These are phyloP conservation scores for Protoeuglena noctilucae DNA, from an alignment of 139 green algal genomes.

Conservation along the genomic window DNA sequence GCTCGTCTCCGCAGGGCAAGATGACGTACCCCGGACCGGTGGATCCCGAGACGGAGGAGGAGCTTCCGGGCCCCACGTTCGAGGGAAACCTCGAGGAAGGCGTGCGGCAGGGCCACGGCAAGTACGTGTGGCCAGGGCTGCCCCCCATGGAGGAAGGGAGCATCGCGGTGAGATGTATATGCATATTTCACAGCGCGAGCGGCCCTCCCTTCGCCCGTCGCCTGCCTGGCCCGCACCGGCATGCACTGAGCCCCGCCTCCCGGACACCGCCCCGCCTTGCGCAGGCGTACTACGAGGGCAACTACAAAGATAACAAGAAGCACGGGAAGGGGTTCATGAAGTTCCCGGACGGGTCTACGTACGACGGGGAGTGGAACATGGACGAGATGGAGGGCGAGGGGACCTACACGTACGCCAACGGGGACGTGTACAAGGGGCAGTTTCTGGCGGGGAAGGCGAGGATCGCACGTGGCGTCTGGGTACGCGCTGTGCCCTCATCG, in stretches of 20 bases:
- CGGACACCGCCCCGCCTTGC: no score
- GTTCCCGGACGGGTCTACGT: not conserved
- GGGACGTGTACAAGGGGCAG: not conserved
- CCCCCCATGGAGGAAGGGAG: no score
- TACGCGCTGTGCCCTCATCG: no score
- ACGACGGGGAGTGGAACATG: not conserved
- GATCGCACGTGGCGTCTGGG: no score
- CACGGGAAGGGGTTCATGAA: not conserved
- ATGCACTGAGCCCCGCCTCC: no score
- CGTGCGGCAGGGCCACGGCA: not conserved
- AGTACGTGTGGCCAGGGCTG: not conserved
- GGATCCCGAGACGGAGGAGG: not conserved
- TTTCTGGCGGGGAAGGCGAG: not conserved
- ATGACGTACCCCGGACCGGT: not conserved
- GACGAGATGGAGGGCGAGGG: not conserved
- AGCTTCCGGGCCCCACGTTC: not conserved
- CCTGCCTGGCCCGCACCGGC: no score
- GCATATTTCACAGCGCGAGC: no score
- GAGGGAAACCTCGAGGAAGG: not conserved
- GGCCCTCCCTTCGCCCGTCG: no score
- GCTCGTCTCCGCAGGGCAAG: no score
- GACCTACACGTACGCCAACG: not conserved
- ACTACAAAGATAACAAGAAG: not conserved
- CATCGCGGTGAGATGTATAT: no score
- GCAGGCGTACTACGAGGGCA: not conserved